Evolutionary conservation across 2,329 filamentous ascomycete species (phyloP), one percentile per base, ranked within the genome.

Genomic region (Pseudogymnoascus pannorum): DNA sequence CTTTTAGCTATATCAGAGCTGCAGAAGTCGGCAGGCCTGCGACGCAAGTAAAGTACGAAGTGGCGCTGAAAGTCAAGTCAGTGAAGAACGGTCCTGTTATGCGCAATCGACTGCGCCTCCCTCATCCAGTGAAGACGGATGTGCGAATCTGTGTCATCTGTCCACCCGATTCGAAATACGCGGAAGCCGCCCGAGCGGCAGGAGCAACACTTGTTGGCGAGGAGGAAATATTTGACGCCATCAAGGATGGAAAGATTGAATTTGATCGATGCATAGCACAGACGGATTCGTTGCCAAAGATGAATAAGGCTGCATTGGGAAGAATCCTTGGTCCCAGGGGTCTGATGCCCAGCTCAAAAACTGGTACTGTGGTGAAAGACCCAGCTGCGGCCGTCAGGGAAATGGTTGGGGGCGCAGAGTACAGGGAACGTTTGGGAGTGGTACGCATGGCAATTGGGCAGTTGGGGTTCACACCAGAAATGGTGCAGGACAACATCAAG

Each of bases 201-300:
- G 95, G 94, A 60, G 95, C 94, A 14, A 81, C 87, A 1, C 79
- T 93, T 3, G 91, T 92, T 1, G 94, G 94, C 64, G 89, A 97
- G 72, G 88, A 96, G 40, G 84, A 87, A 2, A 79, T 99, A 4
- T 96, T 99, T 72, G 85, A 91, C 60, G 80, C 85, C 59, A 87
- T 99, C 64, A 81, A 79, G 65, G 75, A 66, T 57, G 92, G 89
- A 42, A 83, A 86, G 38, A 88, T 97, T 66, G 84, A 91, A 24
- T 99, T 97, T 73, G 94, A 97, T 73, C 82, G 90, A 61, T 88
- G 92, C 65, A 85, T 99, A 68, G 96, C 91, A 76, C 92, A 97
- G 74, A 80, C 82, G 58, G 85, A 90, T 68, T 92, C 87, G 68
- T 79, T 94, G 67, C 81, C 83, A 59, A 91, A 89, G 61, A 78